phyloP scores from a whole-genome alignment of 306 rosid species.

The Vachellia collinsii region DNA sequence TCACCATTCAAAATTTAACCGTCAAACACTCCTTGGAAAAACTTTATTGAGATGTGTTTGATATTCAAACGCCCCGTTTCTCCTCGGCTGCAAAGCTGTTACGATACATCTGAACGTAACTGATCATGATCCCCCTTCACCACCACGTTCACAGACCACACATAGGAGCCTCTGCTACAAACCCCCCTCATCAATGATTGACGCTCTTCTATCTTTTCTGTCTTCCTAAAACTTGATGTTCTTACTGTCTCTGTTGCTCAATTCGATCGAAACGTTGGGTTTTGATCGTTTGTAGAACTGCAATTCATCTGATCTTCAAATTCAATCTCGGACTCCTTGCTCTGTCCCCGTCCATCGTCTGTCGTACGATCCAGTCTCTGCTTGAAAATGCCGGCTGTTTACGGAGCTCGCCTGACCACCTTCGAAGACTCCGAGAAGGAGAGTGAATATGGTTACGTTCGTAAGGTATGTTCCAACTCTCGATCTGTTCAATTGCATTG shows the following conservation, averaged over 20 bases:
- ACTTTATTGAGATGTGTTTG: too few species aligned
- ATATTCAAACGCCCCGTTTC: background rate
- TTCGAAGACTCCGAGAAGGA: slow-evolving; percentile 98
- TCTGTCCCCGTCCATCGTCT: slow-evolving; percentile 11
- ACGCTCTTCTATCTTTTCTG: slow-evolving; percentile 7
- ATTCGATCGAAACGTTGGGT: slow-evolving; percentile 49
- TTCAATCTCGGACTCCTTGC: slow-evolving; percentile 27
- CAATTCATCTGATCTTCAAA: slow-evolving; percentile 27
- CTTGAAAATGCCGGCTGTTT: slow-evolving; percentile 80
- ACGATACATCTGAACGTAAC: background rate
- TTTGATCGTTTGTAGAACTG: slow-evolving; percentile 31
- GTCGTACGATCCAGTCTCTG: slow-evolving; percentile 45
- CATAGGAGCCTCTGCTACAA: slow-evolving; percentile 23
- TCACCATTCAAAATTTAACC: too few species aligned
- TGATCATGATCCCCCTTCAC: background rate
- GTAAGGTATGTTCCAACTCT: slow-evolving; percentile 64
- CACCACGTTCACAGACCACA: slow-evolving; percentile 9
- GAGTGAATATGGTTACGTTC: slow-evolving; percentile 98
- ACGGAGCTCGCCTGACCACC: slow-evolving; percentile 91
- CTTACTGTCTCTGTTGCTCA: background rate
- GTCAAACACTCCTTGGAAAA: too few species aligned
- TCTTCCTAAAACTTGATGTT: slow-evolving; percentile 9
- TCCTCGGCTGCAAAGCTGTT: background rate
- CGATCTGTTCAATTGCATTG: background rate
- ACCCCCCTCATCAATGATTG: slow-evolving; percentile 13